Evolutionary conservation across 2,329 filamentous ascomycete genomes (phyloP).

Genomic region (Phialemonium atrogriseum): DNA sequence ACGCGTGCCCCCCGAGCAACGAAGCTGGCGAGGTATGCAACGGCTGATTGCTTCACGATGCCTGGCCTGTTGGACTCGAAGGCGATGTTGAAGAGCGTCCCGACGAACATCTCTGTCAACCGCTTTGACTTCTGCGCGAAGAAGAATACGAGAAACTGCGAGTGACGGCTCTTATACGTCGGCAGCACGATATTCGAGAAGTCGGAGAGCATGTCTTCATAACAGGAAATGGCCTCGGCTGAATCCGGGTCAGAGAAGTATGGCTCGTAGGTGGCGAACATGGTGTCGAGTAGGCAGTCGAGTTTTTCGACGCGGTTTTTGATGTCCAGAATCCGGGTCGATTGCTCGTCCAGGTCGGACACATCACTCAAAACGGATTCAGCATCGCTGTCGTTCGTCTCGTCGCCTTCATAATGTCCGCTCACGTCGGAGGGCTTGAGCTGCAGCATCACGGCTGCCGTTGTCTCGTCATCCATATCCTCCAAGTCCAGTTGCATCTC

Average conservation of each 20-base stretch:
- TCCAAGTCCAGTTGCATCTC: constrained; percentile 92
- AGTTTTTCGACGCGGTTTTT: constrained; percentile 84
- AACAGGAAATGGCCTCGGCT: constrained; percentile 60
- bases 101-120: constrained; percentile 75
- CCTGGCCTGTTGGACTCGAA: constrained; percentile 63
- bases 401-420: constrained; percentile 43
- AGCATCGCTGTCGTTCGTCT: constrained; percentile 52
- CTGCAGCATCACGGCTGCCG: constrained; percentile 60
- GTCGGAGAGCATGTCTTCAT: constrained; percentile 73
- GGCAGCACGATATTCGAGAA: constrained; percentile 85
- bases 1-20: constrained; percentile 84
- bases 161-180: constrained; percentile 84
- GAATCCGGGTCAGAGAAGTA: constrained; percentile 62
- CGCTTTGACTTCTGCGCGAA: constrained; percentile 76
- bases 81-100: constrained; percentile 64
- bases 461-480: constrained; percentile 82
- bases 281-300: constrained; percentile 77
- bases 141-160: constrained; percentile 93
- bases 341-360: constrained; percentile 54
- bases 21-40: constrained; percentile 90
- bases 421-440: constrained; percentile 30
- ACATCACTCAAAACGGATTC: constrained; percentile 68
- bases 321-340: constrained; percentile 58
- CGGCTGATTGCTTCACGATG: constrained; percentile 72
- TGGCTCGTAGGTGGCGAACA: constrained; percentile 76